A percentile compares a stretch with the other conserved stretches of the same genome.
Conservation (phyloP, 2,329 filamentous ascomycete genomes). For the Cryphonectria carpinicola region DNA sequence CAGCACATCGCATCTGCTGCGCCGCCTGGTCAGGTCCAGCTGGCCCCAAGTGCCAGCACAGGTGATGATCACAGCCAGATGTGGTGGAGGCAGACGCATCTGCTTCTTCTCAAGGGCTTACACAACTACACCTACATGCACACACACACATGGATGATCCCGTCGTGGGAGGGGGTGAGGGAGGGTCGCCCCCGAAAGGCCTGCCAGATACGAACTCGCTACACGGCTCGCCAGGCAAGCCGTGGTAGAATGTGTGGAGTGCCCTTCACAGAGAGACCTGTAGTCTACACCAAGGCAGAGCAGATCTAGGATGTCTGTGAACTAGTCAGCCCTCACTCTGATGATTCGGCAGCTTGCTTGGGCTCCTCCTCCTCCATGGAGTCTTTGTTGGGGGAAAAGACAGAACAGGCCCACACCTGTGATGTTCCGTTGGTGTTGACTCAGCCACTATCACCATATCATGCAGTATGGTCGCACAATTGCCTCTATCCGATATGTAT, state of each 20-base stretch:
- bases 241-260: background rate
- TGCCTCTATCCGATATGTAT: background rate
- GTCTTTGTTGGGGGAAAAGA: background rate
- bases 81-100: background rate
- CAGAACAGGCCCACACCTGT: background rate
- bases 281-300: background rate
- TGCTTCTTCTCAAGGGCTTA: background rate
- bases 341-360: background rate
- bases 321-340: background rate
- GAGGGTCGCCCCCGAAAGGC: background rate
- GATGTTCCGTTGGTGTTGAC: background rate
- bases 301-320: background rate
- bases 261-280: background rate
- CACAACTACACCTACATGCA: background rate
- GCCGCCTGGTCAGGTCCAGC: background rate
- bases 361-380: background rate
- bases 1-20: background rate
- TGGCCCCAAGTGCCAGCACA: background rate
- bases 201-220: background rate
- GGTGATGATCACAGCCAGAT: slow-evolving; percentile 7
- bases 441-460: background rate
- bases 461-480: background rate
- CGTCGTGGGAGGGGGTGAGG: background rate
- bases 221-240: background rate
- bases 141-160: background rate